These are phyloP conservation scores for Penicillium alfredii DNA, from an alignment of 495 filamentous ascomycete species.

Conservation along the genomic window DNA sequence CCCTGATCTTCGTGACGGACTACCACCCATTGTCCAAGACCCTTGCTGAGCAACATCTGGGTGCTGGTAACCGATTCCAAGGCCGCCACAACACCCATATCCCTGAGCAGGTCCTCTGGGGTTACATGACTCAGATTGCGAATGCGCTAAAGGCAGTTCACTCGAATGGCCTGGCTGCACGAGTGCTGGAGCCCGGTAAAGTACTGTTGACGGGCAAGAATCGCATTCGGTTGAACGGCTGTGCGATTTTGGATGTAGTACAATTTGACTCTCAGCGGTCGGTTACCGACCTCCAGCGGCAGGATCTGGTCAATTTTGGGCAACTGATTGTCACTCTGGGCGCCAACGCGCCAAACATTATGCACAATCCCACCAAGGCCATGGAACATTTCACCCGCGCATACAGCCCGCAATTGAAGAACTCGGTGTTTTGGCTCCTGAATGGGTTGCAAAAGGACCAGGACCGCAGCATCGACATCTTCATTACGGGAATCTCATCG, in stretches of 20 bases:
- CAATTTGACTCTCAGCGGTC: constrained; percentile 63
- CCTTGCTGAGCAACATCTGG: constrained; percentile 76
- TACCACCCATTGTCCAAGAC: constrained; percentile 91
- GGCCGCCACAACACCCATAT: constrained; percentile 47
- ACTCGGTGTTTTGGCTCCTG: constrained; percentile 72
- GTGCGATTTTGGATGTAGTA: constrained; percentile 80
- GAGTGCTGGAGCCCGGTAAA: constrained; percentile 77
- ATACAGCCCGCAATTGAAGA: constrained; percentile 69
- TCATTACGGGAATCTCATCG: constrained; percentile 67
- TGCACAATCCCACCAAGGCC: constrained; percentile 52
- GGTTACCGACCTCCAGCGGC: constrained; percentile 70
- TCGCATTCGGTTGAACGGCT: constrained; percentile 83
- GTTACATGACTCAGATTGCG: constrained; percentile 88
- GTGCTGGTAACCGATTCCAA: constrained; percentile 47
- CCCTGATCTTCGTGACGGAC: constrained; percentile 87
- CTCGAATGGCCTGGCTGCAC: constrained; percentile 68
- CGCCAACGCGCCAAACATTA: constrained; percentile 51
- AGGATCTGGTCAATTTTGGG: constrained; percentile 84
- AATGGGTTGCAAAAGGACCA: constrained; percentile 43
- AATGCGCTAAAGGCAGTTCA: constrained; percentile 85
- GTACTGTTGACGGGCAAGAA: constrained; percentile 65
- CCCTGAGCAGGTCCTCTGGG: constrained; percentile 78
- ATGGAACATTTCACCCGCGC: constrained; percentile 66
- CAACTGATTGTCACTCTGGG: constrained; percentile 74
- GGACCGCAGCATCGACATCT: constrained; percentile 66